Evolutionary conservation across 768 basidiomycete species (phyloP), one percentile per base, ranked within the genome.

Genomic region (Trametes meyenii): DNA sequence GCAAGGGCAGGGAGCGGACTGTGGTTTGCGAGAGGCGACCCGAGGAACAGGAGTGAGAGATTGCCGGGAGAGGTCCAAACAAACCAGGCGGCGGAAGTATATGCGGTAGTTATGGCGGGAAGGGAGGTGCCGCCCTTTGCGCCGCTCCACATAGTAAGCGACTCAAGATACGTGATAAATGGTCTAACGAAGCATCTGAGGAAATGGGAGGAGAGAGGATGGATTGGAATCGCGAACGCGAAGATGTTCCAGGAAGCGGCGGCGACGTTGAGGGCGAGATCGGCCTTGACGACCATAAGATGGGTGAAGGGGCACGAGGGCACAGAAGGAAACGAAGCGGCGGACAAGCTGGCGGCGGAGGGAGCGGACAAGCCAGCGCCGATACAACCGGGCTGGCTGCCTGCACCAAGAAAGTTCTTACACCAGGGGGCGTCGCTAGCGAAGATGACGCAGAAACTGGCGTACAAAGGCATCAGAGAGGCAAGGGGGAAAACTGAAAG

Each of bases 181-280:
- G 68, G 50, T 0, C 29, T 74, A 0, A 74, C 69, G 0, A 62
- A 62, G 35, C 40, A 73, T 26, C 45, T 67, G 3, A 14, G 8
- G 5, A 21, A 36, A 38, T 60, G 61, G 66, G 46, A 58, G 38
- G 51, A 59, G 40, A 39, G 10, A 5, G 60, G 56, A 2, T 61
- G 51, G n/a, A n/a, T n/a, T n/a, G n/a, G n/a, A n/a, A n/a, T n/a
- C n/a, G n/a, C n/a, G n/a, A n/a, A n/a, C n/a, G n/a, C n/a, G n/a
- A n/a, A n/a, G n/a, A n/a, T n/a, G n/a, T n/a, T n/a, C n/a, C n/a
- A n/a, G n/a, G n/a, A n/a, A n/a, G n/a, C n/a, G n/a, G n/a, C n/a
- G n/a, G n/a, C n/a, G n/a, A n/a, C n/a, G n/a, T n/a, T n/a, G n/a
- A n/a, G n/a, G n/a, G 42, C 42, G 7, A 43, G 42, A n/a, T 43